These are phyloP conservation scores for Ampelomyces quisqualis DNA, from an alignment of 2,329 filamentous ascomycete genomes.

Conservation along the genomic window DNA sequence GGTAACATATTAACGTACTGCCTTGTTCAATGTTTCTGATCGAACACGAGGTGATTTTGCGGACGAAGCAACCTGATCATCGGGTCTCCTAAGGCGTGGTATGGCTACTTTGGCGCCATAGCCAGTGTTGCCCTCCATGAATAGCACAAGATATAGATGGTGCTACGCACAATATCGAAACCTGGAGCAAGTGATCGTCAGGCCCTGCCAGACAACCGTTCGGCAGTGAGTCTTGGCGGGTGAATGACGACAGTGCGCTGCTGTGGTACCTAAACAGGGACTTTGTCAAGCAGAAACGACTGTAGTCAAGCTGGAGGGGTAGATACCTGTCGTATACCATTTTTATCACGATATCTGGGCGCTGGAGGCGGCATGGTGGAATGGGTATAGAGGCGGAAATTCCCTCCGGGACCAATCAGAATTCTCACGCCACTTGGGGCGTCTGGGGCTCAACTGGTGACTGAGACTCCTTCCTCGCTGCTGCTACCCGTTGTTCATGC, in stretches of 20 bases:
- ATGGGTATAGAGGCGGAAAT: too few species aligned
- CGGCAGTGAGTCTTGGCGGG: not conserved
- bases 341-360: too few species aligned
- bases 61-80: not conserved
- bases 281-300: too few species aligned
- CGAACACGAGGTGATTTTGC: constrained; percentile 4
- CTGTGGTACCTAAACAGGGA: too few species aligned
- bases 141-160: too few species aligned
- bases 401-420: not conserved
- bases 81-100: not conserved
- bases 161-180: too few species aligned
- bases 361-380: not conserved
- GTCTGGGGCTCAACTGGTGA: not conserved
- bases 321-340: too few species aligned
- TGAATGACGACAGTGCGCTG: not conserved
- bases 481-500: too few species aligned
- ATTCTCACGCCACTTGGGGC: not conserved
- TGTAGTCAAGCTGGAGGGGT: too few species aligned
- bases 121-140: not conserved
- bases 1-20: constrained; percentile 14
- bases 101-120: constrained; percentile 1
- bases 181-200: too few species aligned
- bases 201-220: too few species aligned
- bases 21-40: constrained; percentile 15
- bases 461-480: too few species aligned